Percentiles rank a stretch among this genome's conserved stretches.
Evolutionary conservation across 2,329 filamentous ascomycete species (phyloP).

Genomic region (Lachnellula willkommii): DNA sequence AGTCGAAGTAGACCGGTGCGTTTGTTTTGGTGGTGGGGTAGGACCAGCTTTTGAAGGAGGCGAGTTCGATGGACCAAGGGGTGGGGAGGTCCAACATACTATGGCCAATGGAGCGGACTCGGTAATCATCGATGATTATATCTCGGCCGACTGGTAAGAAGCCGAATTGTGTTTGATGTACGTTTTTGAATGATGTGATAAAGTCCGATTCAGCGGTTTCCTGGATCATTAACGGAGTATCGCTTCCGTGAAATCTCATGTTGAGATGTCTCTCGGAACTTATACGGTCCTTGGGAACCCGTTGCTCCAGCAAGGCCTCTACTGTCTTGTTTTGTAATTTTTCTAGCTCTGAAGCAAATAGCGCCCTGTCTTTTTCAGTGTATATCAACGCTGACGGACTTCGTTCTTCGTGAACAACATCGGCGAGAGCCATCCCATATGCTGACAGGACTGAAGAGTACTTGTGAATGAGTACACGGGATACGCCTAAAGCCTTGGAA

Average conservation of each 20-base stretch:
- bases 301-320: conserved; percentile 48
- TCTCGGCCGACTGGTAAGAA: conserved; percentile 71
- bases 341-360: neutral
- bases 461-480: conserved; percentile 77
- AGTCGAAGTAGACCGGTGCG: conserved; percentile 58
- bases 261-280: conserved; percentile 87
- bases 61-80: conserved; percentile 56
- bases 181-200: conserved; percentile 72
- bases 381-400: conserved; percentile 52
- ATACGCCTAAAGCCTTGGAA: conserved; percentile 74
- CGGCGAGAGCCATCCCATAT: conserved; percentile 87
- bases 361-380: conserved; percentile 26
- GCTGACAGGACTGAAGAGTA: conserved; percentile 86
- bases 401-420: conserved; percentile 85
- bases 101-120: conserved; percentile 71
- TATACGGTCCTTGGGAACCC: conserved; percentile 62
- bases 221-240: conserved; percentile 82
- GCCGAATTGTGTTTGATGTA: conserved; percentile 85
- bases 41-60: conserved; percentile 63
- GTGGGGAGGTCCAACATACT: neutral
- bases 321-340: conserved; percentile 1
- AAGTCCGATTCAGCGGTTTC: conserved; percentile 65
- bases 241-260: conserved; percentile 82
- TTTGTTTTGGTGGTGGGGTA: conserved; percentile 36
- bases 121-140: conserved; percentile 51